A percentile compares a stretch with the other conserved stretches of the same genome.
Evolutionary conservation across 2,329 filamentous ascomycete species (phyloP).

Genomic region (Ophiostoma angusticollis): DNA sequence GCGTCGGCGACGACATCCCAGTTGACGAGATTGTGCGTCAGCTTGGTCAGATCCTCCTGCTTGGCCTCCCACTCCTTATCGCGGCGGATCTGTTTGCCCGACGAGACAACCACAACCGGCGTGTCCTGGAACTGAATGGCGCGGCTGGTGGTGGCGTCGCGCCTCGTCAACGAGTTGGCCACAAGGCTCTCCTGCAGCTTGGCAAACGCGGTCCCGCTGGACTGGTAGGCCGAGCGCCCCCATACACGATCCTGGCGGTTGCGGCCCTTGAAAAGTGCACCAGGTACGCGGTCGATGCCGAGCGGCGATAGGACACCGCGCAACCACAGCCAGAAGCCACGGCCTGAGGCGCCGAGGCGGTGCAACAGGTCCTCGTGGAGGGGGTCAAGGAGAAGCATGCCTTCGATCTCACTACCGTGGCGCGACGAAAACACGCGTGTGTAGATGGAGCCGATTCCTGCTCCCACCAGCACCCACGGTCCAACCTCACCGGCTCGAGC

Average conservation of each 20-base stretch:
- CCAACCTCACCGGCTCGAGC: conserved; percentile 68
- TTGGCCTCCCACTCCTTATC: conserved; percentile 67
- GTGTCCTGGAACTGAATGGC: conserved; percentile 67
- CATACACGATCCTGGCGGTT: conserved; percentile 74
- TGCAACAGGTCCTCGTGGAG: conserved; percentile 77
- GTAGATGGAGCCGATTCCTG: conserved; percentile 78
- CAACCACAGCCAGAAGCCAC: conserved; percentile 77
- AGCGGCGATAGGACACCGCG: conserved; percentile 77
- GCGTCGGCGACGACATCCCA: conserved; percentile 85
- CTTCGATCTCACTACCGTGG: conserved; percentile 60
- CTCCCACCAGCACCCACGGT: conserved; percentile 78
- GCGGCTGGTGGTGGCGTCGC: conserved; percentile 65
- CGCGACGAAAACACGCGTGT: conserved; percentile 83
- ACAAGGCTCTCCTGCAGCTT: conserved; percentile 89
- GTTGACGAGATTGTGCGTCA: conserved; percentile 64
- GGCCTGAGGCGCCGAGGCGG: conserved; percentile 49
- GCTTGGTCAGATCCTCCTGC: conserved; percentile 68
- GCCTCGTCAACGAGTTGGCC: conserved; percentile 68
- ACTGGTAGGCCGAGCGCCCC: conserved; percentile 65
- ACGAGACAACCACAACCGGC: conserved; percentile 70
- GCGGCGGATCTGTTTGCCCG: conserved; percentile 54
- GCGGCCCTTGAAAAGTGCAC: conserved; percentile 70
- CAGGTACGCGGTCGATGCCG: conserved; percentile 66
- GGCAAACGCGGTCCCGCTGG: conserved; percentile 74
- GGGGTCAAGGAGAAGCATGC: conserved; percentile 75